Conservation (phyloP, 176 grass and related monocot species). For the maize (Zea mays) region Zm-B73-REFERENCE-NAM-5.0 NC_050099.1:243752001-243752500, state of each 20-base stretch:
- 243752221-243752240: slow-evolving; percentile 2
- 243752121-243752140: not conserved
- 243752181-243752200: not conserved
- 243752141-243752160: not conserved
- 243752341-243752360: slow-evolving; percentile 24
- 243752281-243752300: not conserved
- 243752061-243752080: not conserved
- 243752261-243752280: not conserved
- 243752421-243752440: slow-evolving; percentile 83
- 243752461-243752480: slow-evolving; percentile 84
- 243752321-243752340: not conserved
- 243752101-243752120: not conserved
- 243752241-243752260: not conserved
- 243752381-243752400: slow-evolving; percentile 90
- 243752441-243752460: slow-evolving; percentile 72
- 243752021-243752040: not conserved
- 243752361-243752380: slow-evolving; percentile 74
- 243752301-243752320: not conserved
- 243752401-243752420: slow-evolving; percentile 99
- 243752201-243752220: not conserved
- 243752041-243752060: slow-evolving; percentile 4
- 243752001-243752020: not conserved
- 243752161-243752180: not conserved
- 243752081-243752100: not conserved
- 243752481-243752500: slow-evolving; percentile 86